Percentiles rank a stretch among this genome's conserved stretches.
These are phyloP conservation scores for Centaurea solstitialis DNA, from an alignment of 129 eudicot genomes.

Conservation along the genomic window DNA sequence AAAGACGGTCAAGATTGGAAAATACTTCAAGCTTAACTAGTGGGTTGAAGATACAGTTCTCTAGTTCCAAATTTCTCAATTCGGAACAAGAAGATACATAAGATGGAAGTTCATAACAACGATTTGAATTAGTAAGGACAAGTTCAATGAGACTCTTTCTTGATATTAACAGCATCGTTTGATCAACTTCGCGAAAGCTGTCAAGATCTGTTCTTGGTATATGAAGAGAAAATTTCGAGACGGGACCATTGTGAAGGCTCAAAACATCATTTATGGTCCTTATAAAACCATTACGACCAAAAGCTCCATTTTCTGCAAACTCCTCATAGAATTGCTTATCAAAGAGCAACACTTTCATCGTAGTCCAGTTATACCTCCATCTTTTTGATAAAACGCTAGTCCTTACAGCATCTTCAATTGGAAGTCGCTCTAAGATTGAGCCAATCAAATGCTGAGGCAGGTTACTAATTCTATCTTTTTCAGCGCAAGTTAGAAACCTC, in stretches of 20 bases:
- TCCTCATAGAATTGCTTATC: neutral
- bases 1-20: neutral
- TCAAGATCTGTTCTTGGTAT: neutral
- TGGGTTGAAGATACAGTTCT: slow-evolving; percentile 8
- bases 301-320: neutral
- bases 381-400: slow-evolving; percentile 21
- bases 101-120: neutral
- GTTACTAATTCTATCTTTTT: no score
- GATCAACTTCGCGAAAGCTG: neutral
- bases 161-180: neutral
- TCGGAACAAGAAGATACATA: neutral
- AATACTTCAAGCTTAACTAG: slow-evolving; percentile 9
- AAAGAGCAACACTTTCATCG: neutral
- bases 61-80: neutral
- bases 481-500: no score
- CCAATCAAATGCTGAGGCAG: slow-evolving; percentile 6
- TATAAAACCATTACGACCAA: slow-evolving; percentile 8
- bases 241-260: neutral
- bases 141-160: neutral
- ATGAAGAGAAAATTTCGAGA: neutral
- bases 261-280: slow-evolving; percentile 6
- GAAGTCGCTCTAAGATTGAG: slow-evolving; percentile 20
- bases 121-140: neutral
- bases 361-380: slow-evolving; percentile 22
- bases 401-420: slow-evolving; percentile 19